phyloP scores from a whole-genome alignment of 257 asterid genomes.

The Plantago elongata region DNA sequence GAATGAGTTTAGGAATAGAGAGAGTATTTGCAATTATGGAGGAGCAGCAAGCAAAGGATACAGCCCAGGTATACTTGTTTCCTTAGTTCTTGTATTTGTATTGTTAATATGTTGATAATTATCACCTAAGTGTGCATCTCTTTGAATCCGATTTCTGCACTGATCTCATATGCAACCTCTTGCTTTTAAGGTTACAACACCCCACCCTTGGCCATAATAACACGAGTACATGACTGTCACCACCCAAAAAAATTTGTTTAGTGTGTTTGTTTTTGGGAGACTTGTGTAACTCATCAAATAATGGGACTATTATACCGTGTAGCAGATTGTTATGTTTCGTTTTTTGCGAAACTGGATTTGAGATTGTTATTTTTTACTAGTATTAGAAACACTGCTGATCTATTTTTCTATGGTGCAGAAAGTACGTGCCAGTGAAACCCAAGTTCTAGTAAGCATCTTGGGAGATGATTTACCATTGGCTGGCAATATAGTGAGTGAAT shows the following conservation, averaged over 20 bases:
- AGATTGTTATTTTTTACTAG: background rate
- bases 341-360: background rate
- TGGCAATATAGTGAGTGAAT: constrained; percentile 60
- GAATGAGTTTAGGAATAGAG: constrained; percentile 92
- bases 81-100: background rate
- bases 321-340: background rate
- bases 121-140: background rate
- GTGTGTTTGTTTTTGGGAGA: too few species aligned
- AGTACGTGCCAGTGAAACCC: constrained; percentile 73
- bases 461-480: constrained; percentile 64
- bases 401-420: constrained; percentile 32
- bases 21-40: constrained; percentile 88
- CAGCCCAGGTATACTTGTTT: constrained; percentile 44
- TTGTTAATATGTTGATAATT: background rate
- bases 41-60: constrained; percentile 68
- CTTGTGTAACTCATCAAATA: too few species aligned
- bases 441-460: constrained; percentile 80
- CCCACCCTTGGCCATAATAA: background rate
- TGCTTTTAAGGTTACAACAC: too few species aligned
- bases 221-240: too few species aligned
- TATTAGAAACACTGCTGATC: background rate
- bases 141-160: too few species aligned
- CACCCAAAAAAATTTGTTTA: too few species aligned
- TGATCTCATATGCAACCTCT: too few species aligned
- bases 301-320: background rate